phyloP scores from a whole-genome alignment of 2,329 filamentous ascomycete genomes.

The Colletotrichum endophyticum region DNA sequence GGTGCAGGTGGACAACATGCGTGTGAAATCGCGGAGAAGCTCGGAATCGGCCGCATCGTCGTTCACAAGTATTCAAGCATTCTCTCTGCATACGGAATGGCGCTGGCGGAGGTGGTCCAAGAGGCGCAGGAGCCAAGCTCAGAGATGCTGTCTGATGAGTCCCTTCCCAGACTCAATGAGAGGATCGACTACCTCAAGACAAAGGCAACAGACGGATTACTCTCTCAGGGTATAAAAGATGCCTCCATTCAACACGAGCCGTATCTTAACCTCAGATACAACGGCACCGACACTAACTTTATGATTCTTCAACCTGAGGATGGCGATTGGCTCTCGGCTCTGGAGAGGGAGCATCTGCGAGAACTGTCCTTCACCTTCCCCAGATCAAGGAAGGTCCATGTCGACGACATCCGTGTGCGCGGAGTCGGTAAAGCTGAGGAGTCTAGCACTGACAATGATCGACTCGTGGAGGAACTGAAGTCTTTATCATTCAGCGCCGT shows the following conservation, averaged over 20 bases:
- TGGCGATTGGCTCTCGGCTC: constrained; percentile 30
- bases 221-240: constrained; percentile 21
- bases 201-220: constrained; percentile 39
- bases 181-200: constrained; percentile 29
- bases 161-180: constrained; percentile 17
- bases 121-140: constrained; percentile 35
- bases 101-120: constrained; percentile 39
- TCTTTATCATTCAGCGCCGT: background rate
- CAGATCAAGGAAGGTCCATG: constrained; percentile 40
- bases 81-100: constrained; percentile 45
- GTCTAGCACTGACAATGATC: background rate
- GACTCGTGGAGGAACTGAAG: background rate
- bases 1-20: constrained; percentile 44
- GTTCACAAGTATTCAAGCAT: constrained; percentile 35
- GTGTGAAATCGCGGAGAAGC: constrained; percentile 36
- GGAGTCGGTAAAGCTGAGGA: constrained; percentile 28
- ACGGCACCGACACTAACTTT: constrained; percentile 44
- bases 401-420: constrained; percentile 48
- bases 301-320: constrained; percentile 40
- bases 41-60: constrained; percentile 39
- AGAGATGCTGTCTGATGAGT: constrained; percentile 20
- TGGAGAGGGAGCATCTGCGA: constrained; percentile 36
- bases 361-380: constrained; percentile 46
- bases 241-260: constrained; percentile 26
- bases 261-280: constrained; percentile 49